phyloP scores from a whole-genome alignment of 208 protist species.

The Herpetomonas samuelpessoai region DNA sequence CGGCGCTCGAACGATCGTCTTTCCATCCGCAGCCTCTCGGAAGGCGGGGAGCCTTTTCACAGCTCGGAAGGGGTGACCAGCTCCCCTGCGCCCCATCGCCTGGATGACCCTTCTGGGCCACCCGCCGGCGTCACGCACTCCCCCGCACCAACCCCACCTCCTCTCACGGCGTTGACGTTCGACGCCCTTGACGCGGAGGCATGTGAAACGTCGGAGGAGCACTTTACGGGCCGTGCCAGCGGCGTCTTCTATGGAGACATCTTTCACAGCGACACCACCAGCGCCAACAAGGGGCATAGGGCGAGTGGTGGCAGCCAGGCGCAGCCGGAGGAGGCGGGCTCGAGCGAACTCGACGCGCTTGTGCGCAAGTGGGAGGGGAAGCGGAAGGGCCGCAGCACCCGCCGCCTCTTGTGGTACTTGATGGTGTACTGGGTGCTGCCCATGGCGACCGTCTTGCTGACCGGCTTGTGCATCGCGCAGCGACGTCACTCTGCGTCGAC shows the following conservation, averaged over 20 bases:
- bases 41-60: too few relatives aligned
- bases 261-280: conserved; percentile 8
- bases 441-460: not conserved
- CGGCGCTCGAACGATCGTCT: conserved; percentile 36
- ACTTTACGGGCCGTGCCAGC: conserved; percentile 43
- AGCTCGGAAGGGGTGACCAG: conserved; percentile 3
- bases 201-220: conserved; percentile 15
- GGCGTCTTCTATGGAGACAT: conserved; percentile 54
- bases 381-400: not conserved
- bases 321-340: not conserved
- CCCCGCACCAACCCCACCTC: too few relatives aligned
- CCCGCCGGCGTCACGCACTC: not conserved
- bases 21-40: conserved; percentile 28
- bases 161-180: not conserved
- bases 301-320: not conserved
- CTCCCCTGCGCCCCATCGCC: not conserved
- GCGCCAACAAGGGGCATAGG: not conserved
- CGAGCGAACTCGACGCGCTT: not conserved
- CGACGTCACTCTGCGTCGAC: too few relatives aligned
- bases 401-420: not conserved
- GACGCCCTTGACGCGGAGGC: not conserved
- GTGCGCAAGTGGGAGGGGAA: not conserved
- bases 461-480: not conserved
- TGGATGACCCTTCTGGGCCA: not conserved
- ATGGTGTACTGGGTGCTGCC: conserved; percentile 1